Percentiles rank a stretch among this genome's conserved stretches.
Evolutionary conservation across 495 filamentous ascomycete species (phyloP).

Genomic region (Aspergillus bertholletiae): DNA sequence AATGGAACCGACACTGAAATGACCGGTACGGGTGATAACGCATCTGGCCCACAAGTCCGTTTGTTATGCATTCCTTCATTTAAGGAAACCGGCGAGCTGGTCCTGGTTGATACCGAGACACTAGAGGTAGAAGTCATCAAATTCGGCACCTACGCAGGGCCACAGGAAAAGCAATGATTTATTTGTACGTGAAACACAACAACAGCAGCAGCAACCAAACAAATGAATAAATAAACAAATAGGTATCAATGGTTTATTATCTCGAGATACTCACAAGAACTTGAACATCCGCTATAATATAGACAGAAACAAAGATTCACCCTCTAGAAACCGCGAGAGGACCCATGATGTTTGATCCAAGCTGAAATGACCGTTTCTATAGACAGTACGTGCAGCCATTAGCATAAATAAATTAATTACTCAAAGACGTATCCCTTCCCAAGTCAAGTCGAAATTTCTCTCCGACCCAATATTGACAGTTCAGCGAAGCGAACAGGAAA

Average conservation of each 20-base stretch:
- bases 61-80: slow-evolving; percentile 81
- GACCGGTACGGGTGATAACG: slow-evolving; percentile 31
- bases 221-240: too few relatives aligned
- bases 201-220: too few relatives aligned
- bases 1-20: slow-evolving; percentile 40
- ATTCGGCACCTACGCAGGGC: slow-evolving; percentile 53
- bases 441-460: too few relatives aligned
- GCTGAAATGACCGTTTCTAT: too few relatives aligned
- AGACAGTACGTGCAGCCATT: too few relatives aligned
- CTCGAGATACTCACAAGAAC: neutral
- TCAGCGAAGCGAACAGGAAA: too few relatives aligned
- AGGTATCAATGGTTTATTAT: neutral
- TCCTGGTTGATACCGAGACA: slow-evolving; percentile 83
- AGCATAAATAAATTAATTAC: too few relatives aligned
- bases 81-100: slow-evolving; percentile 71
- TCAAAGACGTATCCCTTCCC: too few relatives aligned
- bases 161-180: slow-evolving; percentile 41
- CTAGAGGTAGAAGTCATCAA: slow-evolving; percentile 69
- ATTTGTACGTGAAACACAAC: too few relatives aligned
- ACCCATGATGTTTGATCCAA: too few relatives aligned
- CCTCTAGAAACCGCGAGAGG: too few relatives aligned
- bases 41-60: slow-evolving; percentile 63
- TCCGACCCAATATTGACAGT: too few relatives aligned
- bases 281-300: neutral
- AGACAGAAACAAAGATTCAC: neutral